phyloP scores from a whole-genome alignment of 306 rosid species.

The Sophora flavescens region DNA sequence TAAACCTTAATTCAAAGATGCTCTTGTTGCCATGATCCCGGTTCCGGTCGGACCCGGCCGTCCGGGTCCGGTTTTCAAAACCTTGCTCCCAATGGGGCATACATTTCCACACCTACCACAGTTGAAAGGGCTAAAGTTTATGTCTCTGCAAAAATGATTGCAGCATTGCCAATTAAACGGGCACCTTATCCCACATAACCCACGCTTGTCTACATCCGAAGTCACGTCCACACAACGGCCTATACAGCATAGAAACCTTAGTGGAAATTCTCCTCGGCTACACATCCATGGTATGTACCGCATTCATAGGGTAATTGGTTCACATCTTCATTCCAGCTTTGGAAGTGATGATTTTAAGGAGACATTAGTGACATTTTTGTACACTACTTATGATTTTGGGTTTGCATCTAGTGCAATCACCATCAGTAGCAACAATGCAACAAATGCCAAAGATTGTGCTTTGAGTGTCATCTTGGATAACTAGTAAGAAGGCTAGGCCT shows the following conservation, averaged over 20 bases:
- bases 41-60: too few relatives aligned
- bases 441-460: constrained; percentile 32
- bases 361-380: not conserved
- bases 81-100: constrained; percentile 55
- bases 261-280: constrained; percentile 39
- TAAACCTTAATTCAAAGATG: too few relatives aligned
- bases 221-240: constrained; percentile 60
- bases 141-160: constrained; percentile 55
- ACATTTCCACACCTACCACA: constrained; percentile 71
- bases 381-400: not conserved
- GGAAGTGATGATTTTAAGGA: constrained; percentile 31
- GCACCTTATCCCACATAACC: constrained; percentile 57
- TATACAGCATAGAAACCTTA: constrained; percentile 53
- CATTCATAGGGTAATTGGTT: constrained; percentile 47
- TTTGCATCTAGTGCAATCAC: constrained; percentile 29
- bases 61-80: too few relatives aligned
- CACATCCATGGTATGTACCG: constrained; percentile 50
- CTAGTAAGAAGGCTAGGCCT: not conserved
- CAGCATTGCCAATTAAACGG: constrained; percentile 57
- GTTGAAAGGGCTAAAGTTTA: constrained; percentile 43
- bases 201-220: constrained; percentile 57
- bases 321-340: constrained; percentile 34
- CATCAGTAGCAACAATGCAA: constrained; percentile 24
- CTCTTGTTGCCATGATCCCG: too few relatives aligned
- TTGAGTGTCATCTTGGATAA: constrained; percentile 24